Evolutionary conservation across 352 stramenopile genomes (phyloP), one percentile per base, ranked within the genome.

Genomic region (Peronospora belbahrii): DNA sequence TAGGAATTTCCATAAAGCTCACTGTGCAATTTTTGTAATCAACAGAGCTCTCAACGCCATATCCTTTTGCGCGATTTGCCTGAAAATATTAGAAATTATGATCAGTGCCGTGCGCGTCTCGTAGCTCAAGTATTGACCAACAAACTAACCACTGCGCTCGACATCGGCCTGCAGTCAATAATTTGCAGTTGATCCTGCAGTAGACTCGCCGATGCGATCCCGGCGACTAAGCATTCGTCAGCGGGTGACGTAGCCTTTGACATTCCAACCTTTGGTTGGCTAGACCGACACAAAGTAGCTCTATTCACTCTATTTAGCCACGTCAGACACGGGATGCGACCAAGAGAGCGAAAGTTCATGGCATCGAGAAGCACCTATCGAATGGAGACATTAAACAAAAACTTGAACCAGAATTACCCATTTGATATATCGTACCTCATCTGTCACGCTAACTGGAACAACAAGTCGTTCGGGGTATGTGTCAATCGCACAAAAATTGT

Each of bases 1-100:
- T 99, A 9, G 85, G 88, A 57, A 99, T 98, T 48, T 97, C 96
- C 82, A 97, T 97, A 75, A 99, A 99, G 20, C 87, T 86, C n/a
- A 99, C 68, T 0, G 79, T 89, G 25, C 78, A 86, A 41, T 92
- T 92, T 36, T 90, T 85, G 72, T 99, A 99, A 66, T 97, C 94
- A 30, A 95, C 91, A 0, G 83, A 89, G 65, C 95, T 97, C 62
- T 98, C 95, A 41, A 97, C 95, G 25, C 94, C 92, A 66, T 95
- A 97, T 47, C 94, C 83, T 67, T 97, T 81, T 57, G 96, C 74
- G 20, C 79, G 78, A 31, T 93, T 85, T 14, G 74, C 79, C 52
- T 83, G 17, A 15, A n/a, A 10, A 30, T 4, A 37, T 28, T n/a
- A 34, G 17, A 13, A 1, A 42, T 5, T 2, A 22, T 6, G 15